Base-by-base conservation (phyloP, 139 green algal genomes). In the Chlorella vulgaris region DNA sequence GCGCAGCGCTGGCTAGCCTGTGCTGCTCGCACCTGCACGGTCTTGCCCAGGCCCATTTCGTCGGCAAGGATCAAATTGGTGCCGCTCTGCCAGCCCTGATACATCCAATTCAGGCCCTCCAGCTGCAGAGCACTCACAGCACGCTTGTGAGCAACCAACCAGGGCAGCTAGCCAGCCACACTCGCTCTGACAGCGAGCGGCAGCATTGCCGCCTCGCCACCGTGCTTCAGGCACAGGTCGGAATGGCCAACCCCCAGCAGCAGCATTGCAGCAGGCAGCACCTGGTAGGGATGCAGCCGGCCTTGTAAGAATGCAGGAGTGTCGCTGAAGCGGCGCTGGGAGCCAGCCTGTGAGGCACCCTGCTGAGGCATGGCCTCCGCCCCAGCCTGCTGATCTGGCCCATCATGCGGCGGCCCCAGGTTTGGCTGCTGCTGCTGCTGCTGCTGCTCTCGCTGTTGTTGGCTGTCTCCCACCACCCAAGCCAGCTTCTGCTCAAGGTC, bases 1-100 rank as follows among this genome's bases (percentile, higher is more conserved):
- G 47, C 47, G 15, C 47, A 58, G 47, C 47, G 13, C 15, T 58
- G 47, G 15, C 15, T 58, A 10, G 13, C 47, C 47, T 58, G 47
- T 15, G n/a, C 55, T 8, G 18, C 55, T 31, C 55, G 21, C 43
- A 76, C 69, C 69, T 76, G 73, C 36, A 79, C 38, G 31, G 73
- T 79, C 73, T 79, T 79, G 51, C 73, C 73, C 53, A 79, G 73
- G 1, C 73, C 73, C 73, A 79, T 79, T 63, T 79, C 73, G 22
- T 79, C 73, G 15, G 73, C 73, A 35, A 79, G 53, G 24, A 79
- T 79, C 2, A 79, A 53, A 26, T 79, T 67, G 35, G 53, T 67
- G 35, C 38, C 24, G 35, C 18, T 26, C 51, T 51, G 51, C 35
- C 58, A 79, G 51, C 73, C 73, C 24, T 67, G 51, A 13, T 79